Evolutionary conservation across 176 grass and related monocot species (phyloP), one percentile per base, ranked within the genome.

Genomic region (Aegilops sharonensis): DNA sequence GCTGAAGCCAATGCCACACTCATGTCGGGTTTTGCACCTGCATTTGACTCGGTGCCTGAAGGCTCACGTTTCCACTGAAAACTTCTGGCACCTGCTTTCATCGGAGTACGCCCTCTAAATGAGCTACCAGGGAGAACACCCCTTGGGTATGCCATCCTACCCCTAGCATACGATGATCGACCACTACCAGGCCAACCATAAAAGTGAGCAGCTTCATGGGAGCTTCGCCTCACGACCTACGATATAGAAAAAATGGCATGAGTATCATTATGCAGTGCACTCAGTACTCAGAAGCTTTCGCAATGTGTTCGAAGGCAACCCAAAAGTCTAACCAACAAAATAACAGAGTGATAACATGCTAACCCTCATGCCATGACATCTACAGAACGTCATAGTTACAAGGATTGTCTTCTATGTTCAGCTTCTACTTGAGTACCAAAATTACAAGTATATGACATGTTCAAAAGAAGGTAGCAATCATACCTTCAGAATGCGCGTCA

Each of bases 401-500:
- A 64, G 12, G 67, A 86, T 63, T 64, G 29, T 36, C 8, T 29
- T 72, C 4, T 4, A 34, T 47, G 40, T 68, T 84, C 61, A 84
- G 68, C 35, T 25, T 84, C 57, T 42, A 35, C 34, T 50, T 2
- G 1, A 78, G 73, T 78, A 70, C 31, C 6, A 56, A 30, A 27
- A 67, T 59, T 72, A 29, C 11, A 31, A 60, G 36, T 17, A 84
- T 21, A 61, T 60, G 20, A 7, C 11, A 81, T 21, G 13, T 77
- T 78, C 56, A 71, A 60, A 54, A 35, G 43, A 56, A 7, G 40
- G 17, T 3, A 81, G 81, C 24, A 29, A 85, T 27, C 11, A 77
- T 98, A 93, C 95, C 95, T 98, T 98, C 36, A 98, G 87, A 84
- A 98, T 85, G 8, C 95, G 93, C 10, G 95, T 91, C 93, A 98